These are phyloP conservation scores for Pseudopediastrum boryanum DNA, from an alignment of 139 green algal species.

Conservation along the genomic window DNA sequence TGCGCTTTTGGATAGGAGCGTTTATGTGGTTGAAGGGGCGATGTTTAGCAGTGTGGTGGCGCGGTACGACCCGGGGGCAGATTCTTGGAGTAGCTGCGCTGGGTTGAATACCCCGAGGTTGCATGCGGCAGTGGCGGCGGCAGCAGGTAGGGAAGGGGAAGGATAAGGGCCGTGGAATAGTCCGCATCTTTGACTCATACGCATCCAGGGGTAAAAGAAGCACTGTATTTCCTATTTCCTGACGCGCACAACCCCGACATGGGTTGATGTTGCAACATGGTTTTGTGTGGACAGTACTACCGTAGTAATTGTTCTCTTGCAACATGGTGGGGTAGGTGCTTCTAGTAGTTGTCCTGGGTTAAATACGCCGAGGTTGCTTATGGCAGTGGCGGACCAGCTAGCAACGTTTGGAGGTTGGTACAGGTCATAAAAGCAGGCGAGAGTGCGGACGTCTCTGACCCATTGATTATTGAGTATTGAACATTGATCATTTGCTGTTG, in stretches of 20 bases:
- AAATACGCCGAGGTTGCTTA: too few species aligned
- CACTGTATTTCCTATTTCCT: neutral
- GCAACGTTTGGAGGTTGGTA: too few species aligned
- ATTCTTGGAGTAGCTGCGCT: slow-evolving; percentile 28
- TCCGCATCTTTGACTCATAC: too few species aligned
- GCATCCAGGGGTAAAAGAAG: neutral
- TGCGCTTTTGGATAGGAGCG: slow-evolving; percentile 1
- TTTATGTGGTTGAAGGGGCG: slow-evolving; percentile 40
- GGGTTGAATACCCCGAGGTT: slow-evolving; percentile 36
- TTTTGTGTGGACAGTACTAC: neutral
- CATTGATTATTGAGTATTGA: too few species aligned
- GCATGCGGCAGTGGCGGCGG: slow-evolving; percentile 43
- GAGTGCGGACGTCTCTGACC: too few species aligned
- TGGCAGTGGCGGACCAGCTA: too few species aligned
- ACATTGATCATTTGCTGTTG: too few species aligned
- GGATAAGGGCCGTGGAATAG: too few species aligned
- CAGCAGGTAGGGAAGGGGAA: neutral
- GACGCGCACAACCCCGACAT: neutral
- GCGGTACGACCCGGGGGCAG: slow-evolving; percentile 5
- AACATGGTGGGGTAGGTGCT: too few species aligned
- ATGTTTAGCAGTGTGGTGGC: slow-evolving; percentile 42
- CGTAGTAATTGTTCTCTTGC: too few species aligned
- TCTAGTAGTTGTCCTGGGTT: too few species aligned
- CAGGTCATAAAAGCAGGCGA: neutral
- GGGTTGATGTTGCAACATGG: neutral